phyloP scores from a whole-genome alignment of 345 rosid species.

The Luvunga scandens region DNA sequence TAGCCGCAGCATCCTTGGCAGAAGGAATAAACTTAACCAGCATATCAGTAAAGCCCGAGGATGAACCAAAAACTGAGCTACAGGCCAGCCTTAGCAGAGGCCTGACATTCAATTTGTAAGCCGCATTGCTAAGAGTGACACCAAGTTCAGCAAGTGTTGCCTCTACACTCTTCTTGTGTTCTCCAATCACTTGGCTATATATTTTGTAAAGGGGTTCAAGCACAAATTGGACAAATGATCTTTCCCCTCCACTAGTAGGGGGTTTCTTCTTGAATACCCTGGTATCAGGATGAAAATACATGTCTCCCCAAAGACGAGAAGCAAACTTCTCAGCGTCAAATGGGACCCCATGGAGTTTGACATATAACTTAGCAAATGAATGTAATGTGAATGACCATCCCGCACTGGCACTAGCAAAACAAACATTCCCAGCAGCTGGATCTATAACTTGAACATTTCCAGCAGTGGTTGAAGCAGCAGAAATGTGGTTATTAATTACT shows the following conservation, averaged over 20 bases:
- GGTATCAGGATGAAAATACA: constrained; percentile 72
- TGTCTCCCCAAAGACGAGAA: constrained; percentile 92
- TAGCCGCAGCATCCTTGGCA: constrained; percentile 76
- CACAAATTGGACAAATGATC: constrained; percentile 91
- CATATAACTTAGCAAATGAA: constrained; percentile 88
- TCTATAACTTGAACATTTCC: constrained; percentile 82
- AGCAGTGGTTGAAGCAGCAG: constrained; percentile 85
- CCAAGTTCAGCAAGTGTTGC: constrained; percentile 94
- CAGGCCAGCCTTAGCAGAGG: constrained; percentile 91
- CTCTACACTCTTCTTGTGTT: constrained; percentile 96
- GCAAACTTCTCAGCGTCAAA: constrained; percentile 92
- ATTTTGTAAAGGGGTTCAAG: constrained; percentile 94
- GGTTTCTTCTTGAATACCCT: constrained; percentile 74
- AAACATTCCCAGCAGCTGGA: constrained; percentile 90
- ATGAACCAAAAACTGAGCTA: constrained; percentile 92
- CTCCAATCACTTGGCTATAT: constrained; percentile 98
- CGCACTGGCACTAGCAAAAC: constrained; percentile 91
- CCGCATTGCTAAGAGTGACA: constrained; percentile 84
- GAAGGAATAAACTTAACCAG: constrained; percentile 94
- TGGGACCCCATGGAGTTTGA: constrained; percentile 88
- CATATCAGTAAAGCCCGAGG: constrained; percentile 97
- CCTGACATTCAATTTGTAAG: constrained; percentile 87
- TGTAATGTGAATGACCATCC: constrained; percentile 99
- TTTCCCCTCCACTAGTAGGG: constrained; percentile 82
- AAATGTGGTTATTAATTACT: constrained; percentile 87